phyloP scores from a whole-genome alignment of 441 rosid species.

The Adansonia rubrostipa region DNA sequence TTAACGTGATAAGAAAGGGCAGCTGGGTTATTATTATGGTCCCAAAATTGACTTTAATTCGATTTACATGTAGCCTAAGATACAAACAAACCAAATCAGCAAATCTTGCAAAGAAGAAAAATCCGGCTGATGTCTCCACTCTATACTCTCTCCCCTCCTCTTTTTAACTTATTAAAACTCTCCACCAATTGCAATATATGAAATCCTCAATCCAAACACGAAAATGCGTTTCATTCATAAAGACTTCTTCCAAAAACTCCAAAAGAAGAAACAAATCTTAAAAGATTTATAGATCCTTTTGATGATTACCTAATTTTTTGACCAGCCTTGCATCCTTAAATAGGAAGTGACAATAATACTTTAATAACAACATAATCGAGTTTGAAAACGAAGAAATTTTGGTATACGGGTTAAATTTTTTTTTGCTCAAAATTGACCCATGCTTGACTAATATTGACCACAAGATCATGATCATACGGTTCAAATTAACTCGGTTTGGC shows the following conservation, averaged over 20 bases:
- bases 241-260: slow-evolving; percentile 30
- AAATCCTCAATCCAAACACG: not conserved
- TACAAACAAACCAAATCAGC: slow-evolving; percentile 48
- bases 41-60: slow-evolving; percentile 39
- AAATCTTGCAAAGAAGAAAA: slow-evolving; percentile 45
- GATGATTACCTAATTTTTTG: slow-evolving; percentile 47
- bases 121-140: slow-evolving; percentile 43
- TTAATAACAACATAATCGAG: not conserved
- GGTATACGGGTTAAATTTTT: not conserved
- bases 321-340: slow-evolving; percentile 24
- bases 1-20: slow-evolving; percentile 36
- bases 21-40: slow-evolving; percentile 32
- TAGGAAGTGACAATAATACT: slow-evolving; percentile 7
- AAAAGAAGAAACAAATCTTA: slow-evolving; percentile 33
- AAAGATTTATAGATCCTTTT: slow-evolving; percentile 28
- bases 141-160: not conserved
- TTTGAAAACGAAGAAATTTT: not conserved
- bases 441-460: slow-evolving; percentile 38
- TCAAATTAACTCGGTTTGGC: not conserved
- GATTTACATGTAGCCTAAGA: slow-evolving; percentile 34
- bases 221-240: slow-evolving; percentile 32
- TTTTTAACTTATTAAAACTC: not conserved
- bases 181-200: not conserved
- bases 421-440: slow-evolving; percentile 25
- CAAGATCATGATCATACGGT: slow-evolving; percentile 35